These are phyloP conservation scores for Phytopythium helicoides DNA, from an alignment of 352 stramenopile species.

Conservation along the genomic window DNA sequence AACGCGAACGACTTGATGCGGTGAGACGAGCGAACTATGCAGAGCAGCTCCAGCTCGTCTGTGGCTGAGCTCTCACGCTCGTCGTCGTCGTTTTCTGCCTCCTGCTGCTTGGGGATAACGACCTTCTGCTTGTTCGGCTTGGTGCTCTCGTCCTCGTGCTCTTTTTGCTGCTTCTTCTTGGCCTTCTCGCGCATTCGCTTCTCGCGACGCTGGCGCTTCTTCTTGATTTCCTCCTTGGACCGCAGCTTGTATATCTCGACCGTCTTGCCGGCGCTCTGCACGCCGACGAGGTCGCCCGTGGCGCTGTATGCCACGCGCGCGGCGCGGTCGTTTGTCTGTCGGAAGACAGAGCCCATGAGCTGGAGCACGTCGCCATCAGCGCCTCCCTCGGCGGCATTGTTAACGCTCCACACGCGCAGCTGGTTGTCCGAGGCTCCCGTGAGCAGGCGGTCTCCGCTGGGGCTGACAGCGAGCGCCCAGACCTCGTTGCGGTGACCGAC, in stretches of 20 bases:
- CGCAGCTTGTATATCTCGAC: constrained; percentile 91
- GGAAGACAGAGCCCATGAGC: constrained; percentile 68
- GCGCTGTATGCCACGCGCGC: constrained; percentile 59
- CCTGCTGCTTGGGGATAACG: constrained; percentile 25
- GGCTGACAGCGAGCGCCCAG: constrained; percentile 86
- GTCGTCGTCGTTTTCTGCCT: constrained; percentile 34
- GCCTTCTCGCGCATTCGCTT: constrained; percentile 88
- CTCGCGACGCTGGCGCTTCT: constrained; percentile 89
- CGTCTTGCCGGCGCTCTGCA: constrained; percentile 84
- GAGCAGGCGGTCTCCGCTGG: constrained; percentile 56
- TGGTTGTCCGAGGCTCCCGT: constrained; percentile 85
- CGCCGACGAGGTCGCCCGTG: constrained; percentile 62
- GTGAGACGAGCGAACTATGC: constrained; percentile 80
- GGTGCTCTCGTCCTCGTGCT: constrained; percentile 12
- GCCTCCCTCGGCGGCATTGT: constrained; percentile 15
- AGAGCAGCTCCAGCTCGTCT: constrained; percentile 85
- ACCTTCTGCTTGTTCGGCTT: constrained; percentile 25
- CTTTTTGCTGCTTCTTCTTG: constrained; percentile 65
- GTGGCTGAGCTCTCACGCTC: constrained; percentile 62
- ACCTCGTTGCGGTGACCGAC: constrained; percentile 92
- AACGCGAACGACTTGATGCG: constrained; percentile 89
- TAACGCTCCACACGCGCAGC: constrained; percentile 68
- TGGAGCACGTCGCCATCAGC: constrained; percentile 43
- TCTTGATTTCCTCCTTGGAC: constrained; percentile 83
- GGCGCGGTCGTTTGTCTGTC: constrained; percentile 75